Evolutionary conservation across 2,329 filamentous ascomycete species (phyloP).

Genomic region (Tolypocladium endophyticum): DNA sequence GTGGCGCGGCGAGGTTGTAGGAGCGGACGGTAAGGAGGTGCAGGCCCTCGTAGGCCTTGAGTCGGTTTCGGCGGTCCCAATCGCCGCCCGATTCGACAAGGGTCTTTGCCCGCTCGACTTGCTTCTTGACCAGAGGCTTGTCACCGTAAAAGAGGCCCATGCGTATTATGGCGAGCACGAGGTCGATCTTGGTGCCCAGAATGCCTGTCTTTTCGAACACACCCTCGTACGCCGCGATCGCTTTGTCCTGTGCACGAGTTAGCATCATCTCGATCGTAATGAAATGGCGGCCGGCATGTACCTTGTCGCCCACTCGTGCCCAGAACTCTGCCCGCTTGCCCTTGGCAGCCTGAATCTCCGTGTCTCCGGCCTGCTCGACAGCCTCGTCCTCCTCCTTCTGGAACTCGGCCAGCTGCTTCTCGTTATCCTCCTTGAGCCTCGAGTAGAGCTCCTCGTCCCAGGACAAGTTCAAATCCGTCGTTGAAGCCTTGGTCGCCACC

Average conservation of each 20-base stretch:
- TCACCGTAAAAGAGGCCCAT: conserved; percentile 95
- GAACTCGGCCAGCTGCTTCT: conserved; percentile 62
- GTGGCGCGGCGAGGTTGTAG: conserved; percentile 78
- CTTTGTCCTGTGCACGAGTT: conserved; percentile 61
- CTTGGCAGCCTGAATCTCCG: conserved; percentile 82
- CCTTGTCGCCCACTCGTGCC: conserved; percentile 93
- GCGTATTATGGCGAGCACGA: conserved; percentile 92
- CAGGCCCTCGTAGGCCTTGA: conserved; percentile 97
- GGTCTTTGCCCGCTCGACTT: conserved; percentile 77
- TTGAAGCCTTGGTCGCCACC: conserved; percentile 60
- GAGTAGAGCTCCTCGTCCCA: conserved; percentile 91
- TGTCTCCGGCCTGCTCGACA: conserved; percentile 90
- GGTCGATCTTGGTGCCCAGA: conserved; percentile 91
- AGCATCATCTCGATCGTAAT: conserved; percentile 5
- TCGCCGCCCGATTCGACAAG: conserved; percentile 93
- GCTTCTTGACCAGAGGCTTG: conserved; percentile 84
- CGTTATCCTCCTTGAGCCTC: conserved; percentile 65
- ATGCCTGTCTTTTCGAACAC: conserved; percentile 97
- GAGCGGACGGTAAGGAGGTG: conserved; percentile 87
- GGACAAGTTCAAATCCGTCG: conserved; percentile 57
- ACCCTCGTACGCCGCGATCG: conserved; percentile 82
- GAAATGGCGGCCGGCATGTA: conserved; percentile 21
- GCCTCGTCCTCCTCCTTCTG: conserved; percentile 90
- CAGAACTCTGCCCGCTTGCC: conserved; percentile 96
- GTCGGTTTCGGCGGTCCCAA: conserved; percentile 94